These are phyloP conservation scores for Ehretia macrophylla DNA, from an alignment of 257 asterid species.

Conservation along the genomic window DNA sequence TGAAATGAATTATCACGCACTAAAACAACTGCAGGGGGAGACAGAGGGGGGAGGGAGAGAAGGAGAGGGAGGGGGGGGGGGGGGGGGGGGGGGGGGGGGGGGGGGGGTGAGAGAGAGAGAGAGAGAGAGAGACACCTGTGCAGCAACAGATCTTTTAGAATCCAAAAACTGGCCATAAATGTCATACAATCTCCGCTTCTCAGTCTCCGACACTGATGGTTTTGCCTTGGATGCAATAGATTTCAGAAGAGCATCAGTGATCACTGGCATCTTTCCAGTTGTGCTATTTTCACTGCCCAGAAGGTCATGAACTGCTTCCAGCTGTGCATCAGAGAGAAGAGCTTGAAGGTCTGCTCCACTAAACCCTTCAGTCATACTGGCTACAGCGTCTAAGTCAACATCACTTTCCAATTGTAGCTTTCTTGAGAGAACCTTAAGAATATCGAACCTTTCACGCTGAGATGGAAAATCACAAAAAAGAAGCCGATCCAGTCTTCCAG, in stretches of 20 bases:
- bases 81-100: not conserved
- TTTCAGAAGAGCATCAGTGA: slow-evolving; percentile 52
- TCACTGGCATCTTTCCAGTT: slow-evolving; percentile 56
- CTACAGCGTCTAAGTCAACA: slow-evolving; percentile 57
- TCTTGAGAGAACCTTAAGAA: slow-evolving; percentile 80
- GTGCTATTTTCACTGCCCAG: slow-evolving; percentile 41
- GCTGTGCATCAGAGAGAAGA: slow-evolving; percentile 88
- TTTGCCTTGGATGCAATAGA: slow-evolving; percentile 68
- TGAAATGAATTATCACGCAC: not conserved
- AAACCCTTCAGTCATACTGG: slow-evolving; percentile 75
- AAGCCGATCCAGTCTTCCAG: slow-evolving; percentile 95
- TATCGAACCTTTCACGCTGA: slow-evolving; percentile 65
- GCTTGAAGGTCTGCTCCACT: slow-evolving; percentile 99
- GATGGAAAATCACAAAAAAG: slow-evolving; percentile 95
- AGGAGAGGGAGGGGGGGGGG: slow-evolving; percentile 17
- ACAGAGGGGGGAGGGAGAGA: not conserved
- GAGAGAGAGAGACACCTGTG: slow-evolving; percentile 52
- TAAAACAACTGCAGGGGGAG: not conserved
- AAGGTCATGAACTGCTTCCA: slow-evolving; percentile 81
- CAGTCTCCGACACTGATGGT: slow-evolving; percentile 80
- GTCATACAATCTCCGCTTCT: slow-evolving; percentile 64
- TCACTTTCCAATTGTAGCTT: slow-evolving; percentile 79
- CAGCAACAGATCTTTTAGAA: slow-evolving; percentile 63
- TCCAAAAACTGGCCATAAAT: slow-evolving; percentile 85
- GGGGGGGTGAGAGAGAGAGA: slow-evolving; percentile 5